Base-by-base conservation (phyloP, 371 early-diverging fungal genomes). In the Mortierella sp. region DNA sequence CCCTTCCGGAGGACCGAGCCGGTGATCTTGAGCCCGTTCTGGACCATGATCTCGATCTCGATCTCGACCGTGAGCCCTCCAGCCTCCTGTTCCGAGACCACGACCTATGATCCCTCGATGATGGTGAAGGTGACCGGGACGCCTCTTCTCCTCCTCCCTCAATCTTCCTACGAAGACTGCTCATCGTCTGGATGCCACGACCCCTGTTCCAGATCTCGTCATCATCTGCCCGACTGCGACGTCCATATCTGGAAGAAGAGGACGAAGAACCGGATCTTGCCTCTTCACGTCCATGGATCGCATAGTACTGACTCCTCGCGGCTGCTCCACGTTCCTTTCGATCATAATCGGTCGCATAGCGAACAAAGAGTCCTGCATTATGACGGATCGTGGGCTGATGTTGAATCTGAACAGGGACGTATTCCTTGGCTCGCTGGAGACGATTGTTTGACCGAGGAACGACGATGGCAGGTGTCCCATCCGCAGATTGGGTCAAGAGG, bases 251-350 rank as follows among this genome's bases (percentile, higher is more conserved):
- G 8, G 73, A 60, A 21, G 57, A 15, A 30, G 46, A 28, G 17
- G 43, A 23, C 3, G 50, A 27, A 2, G 39, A 21, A 7, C 37
- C 26, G 5, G 58, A 34, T 21, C 34, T 28, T 12, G 50, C 4
- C 14, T 65, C 60, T 37, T 80, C 81, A 2, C 71, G 67, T 4
- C 88, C 86, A 66, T 86, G 82, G 12, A 84, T 51, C 3, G 81
- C 54, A 61, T 88, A 88, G 58, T 85, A 88, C 1, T 78, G 72
- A 66, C 88, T 88, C 23, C 78, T 68, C 21, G 80, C 73, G 12
- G 84, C 79, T 6, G 88, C 72, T 1, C 86, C 85, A 30, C 70
- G 61, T 52, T 80, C 78, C 57, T 88, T 88, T 6, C 81, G 64
- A 51, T 88, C 88, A 44, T 64, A 68, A 27, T 80, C 80, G 2